phyloP scores from a whole-genome alignment of 2,329 filamentous ascomycete species.

The Coniochaeta sp. region DNA sequence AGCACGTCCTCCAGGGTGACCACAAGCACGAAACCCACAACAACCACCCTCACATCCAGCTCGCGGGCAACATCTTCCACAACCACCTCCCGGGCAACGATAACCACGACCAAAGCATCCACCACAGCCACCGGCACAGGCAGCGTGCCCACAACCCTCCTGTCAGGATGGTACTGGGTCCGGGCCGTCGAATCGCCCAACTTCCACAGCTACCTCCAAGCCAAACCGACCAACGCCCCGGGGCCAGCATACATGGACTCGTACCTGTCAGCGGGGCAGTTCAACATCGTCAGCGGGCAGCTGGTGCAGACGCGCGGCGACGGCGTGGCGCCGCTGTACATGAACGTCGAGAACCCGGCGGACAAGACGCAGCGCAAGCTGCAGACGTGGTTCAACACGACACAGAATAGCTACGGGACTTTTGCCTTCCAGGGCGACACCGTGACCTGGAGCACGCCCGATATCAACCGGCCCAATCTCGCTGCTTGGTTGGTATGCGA shows the following conservation, averaged over 20 bases:
- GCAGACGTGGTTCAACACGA: slow-evolving; percentile 36
- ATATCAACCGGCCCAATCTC: slow-evolving; percentile 38
- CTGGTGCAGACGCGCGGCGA: slow-evolving; percentile 35
- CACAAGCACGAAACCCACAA: too few species aligned
- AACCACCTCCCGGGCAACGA: neutral
- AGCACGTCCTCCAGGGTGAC: neutral
- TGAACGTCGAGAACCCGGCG: slow-evolving; percentile 32
- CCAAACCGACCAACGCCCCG: slow-evolving; percentile 24
- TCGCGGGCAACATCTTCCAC: too few species aligned
- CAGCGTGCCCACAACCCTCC: slow-evolving; percentile 25
- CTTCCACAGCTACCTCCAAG: slow-evolving; percentile 42
- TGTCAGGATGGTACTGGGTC: slow-evolving; percentile 43
- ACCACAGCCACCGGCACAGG: neutral
- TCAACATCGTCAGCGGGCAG: slow-evolving; percentile 42
- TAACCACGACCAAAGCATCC: neutral
- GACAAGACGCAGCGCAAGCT: slow-evolving; percentile 35
- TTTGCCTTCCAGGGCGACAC: slow-evolving; percentile 48
- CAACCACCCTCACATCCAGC: too few species aligned
- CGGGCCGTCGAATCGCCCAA: slow-evolving; percentile 45
- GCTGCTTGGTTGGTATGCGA: slow-evolving; percentile 48
- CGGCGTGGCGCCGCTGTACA: slow-evolving; percentile 25
- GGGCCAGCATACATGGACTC: slow-evolving; percentile 37
- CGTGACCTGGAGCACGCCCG: slow-evolving; percentile 38
- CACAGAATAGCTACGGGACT: slow-evolving; percentile 40
- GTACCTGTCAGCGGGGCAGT: slow-evolving; percentile 44